Evolutionary conservation across 352 stramenopile species (phyloP).

Genomic region (Phytopythium litorale): DNA sequence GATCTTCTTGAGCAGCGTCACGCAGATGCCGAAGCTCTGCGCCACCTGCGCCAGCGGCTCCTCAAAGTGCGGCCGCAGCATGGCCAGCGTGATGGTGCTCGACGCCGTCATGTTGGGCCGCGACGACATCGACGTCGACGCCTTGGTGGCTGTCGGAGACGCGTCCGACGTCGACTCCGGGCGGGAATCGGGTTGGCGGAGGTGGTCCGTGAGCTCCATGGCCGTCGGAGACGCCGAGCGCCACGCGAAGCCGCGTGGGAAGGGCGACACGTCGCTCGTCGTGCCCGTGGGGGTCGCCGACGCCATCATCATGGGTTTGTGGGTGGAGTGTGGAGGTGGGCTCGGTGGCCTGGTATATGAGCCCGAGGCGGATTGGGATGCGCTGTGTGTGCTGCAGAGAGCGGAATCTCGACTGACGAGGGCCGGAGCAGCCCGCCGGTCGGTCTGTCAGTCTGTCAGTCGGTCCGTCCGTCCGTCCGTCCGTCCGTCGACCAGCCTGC

Average conservation of each 20-base stretch:
- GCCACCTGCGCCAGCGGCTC: constrained; percentile 77
- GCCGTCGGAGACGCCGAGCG: background rate
- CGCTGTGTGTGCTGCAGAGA: background rate
- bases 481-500: no score
- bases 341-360: constrained; percentile 1
- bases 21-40: constrained; percentile 74
- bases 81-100: constrained; percentile 77
- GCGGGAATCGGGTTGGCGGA: background rate
- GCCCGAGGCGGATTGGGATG: background rate
- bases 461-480: no score
- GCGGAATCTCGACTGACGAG: constrained; percentile 7
- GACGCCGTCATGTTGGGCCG: constrained; percentile 71
- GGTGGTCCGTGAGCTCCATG: constrained; percentile 3
- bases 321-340: background rate
- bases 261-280: constrained; percentile 1
- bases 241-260: constrained; percentile 4
- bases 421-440: no score
- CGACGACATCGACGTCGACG: constrained; percentile 14
- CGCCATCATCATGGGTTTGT: background rate
- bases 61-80: constrained; percentile 82
- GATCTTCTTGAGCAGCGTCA: constrained; percentile 86
- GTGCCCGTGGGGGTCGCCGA: background rate
- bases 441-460: background rate
- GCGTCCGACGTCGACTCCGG: constrained; percentile 7
- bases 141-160: constrained; percentile 14